A percentile compares a stretch with the other conserved stretches of the same genome.
Conservation (phyloP, 148 eudicot species). For the Camellia granthamiana region DNA sequence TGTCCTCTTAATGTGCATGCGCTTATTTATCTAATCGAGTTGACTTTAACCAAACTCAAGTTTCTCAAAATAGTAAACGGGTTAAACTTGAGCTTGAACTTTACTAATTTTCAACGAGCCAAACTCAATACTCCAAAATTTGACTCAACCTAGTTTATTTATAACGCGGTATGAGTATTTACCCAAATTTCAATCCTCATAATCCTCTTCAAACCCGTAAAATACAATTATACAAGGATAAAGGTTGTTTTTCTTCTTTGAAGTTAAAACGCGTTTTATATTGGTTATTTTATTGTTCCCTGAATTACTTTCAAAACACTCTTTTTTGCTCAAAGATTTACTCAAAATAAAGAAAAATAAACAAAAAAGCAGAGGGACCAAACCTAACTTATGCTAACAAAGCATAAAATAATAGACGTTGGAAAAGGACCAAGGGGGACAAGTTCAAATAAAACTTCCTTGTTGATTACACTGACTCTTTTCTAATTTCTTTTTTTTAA, state of each 20-base stretch:
- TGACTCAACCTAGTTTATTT: too few species aligned
- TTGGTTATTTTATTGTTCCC: neutral
- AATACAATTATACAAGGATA: neutral
- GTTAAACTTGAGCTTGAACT: too few species aligned
- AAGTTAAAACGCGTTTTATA: neutral
- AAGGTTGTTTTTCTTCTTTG: neutral
- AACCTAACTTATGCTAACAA: neutral
- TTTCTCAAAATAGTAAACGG: too few species aligned
- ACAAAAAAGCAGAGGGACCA: neutral
- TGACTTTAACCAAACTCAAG: too few species aligned
- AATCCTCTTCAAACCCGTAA: neutral
- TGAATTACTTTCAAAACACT: neutral
- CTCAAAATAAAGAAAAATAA: neutral
- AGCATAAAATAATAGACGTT: neutral
- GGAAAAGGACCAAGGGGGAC: neutral
- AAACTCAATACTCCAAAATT: too few species aligned
- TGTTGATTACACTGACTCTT: neutral
- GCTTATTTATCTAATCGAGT: too few species aligned
- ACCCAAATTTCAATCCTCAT: too few species aligned
- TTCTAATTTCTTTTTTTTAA: too few species aligned
- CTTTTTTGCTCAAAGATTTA: neutral
- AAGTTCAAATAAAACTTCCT: neutral
- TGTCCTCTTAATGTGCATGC: too few species aligned
- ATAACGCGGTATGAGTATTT: too few species aligned
- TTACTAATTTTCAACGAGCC: too few species aligned